A percentile compares a stretch with the other conserved stretches of the same genome.
phyloP scores from a whole-genome alignment of 352 stramenopile species.

The Phytophthora melonis region DNA sequence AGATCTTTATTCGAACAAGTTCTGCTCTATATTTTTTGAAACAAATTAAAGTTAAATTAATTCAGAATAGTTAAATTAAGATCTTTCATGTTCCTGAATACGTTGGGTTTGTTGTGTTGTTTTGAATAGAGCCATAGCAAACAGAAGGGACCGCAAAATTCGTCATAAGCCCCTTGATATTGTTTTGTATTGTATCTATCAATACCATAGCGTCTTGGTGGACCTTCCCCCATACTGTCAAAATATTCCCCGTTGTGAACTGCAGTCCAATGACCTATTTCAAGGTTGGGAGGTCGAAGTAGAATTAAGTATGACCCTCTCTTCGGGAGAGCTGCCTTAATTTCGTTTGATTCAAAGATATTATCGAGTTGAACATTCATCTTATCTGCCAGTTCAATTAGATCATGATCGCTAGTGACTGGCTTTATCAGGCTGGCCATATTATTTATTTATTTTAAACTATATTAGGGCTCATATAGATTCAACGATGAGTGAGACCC shows the following conservation, averaged over 20 bases:
- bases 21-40: neutral
- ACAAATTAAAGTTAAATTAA: neutral
- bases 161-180: conserved; percentile 6
- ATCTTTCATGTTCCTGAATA: too few relatives aligned
- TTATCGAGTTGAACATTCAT: neutral
- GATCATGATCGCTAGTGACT: neutral
- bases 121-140: too few relatives aligned
- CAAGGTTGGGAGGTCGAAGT: neutral
- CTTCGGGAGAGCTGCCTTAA: neutral
- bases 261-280: neutral
- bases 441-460: neutral
- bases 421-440: neutral
- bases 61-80: too few relatives aligned
- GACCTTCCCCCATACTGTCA: neutral
- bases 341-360: neutral
- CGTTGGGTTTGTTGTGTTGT: too few relatives aligned
- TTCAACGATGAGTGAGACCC: neutral
- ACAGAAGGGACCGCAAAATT: too few relatives aligned
- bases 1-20: too few relatives aligned
- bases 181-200: conserved; percentile 11
- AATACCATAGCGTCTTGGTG: neutral
- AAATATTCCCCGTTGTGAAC: neutral
- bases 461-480: neutral
- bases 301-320: neutral
- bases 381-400: neutral